These are phyloP conservation scores for Corymbia calophylla DNA, from an alignment of 441 rosid genomes.

Conservation along the genomic window DNA sequence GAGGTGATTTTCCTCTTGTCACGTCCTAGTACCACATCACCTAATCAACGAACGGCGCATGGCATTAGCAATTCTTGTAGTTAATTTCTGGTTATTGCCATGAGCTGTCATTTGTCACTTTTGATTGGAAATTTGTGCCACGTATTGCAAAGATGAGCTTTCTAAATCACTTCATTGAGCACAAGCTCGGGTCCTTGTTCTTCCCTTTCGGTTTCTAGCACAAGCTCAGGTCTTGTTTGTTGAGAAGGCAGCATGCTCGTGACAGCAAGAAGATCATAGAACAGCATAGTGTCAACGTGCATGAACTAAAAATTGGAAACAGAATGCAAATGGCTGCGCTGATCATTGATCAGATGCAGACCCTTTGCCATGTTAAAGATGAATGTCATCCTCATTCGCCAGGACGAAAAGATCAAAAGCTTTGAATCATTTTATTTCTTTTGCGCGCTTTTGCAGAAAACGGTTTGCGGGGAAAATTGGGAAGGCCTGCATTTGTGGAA, in stretches of 20 bases:
- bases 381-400: background rate
- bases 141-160: background rate
- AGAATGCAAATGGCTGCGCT: background rate
- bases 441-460: conserved; percentile 22
- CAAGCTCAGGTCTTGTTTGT: background rate
- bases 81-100: background rate
- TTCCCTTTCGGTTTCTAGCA: background rate
- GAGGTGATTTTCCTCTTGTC: background rate
- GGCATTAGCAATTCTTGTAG: background rate
- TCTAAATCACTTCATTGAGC: background rate
- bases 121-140: background rate
- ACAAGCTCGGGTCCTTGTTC: background rate
- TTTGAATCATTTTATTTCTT: background rate
- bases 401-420: background rate
- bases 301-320: background rate
- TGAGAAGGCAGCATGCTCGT: background rate
- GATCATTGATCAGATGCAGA: background rate
- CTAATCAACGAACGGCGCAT: background rate
- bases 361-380: background rate
- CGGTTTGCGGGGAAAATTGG: conserved; percentile 42
- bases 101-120: background rate
- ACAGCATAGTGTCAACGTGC: background rate
- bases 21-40: background rate
- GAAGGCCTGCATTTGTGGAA: conserved; percentile 53
- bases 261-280: background rate